These are phyloP conservation scores for Phaffia australis DNA, from an alignment of 768 basidiomycete species.

Conservation along the genomic window DNA sequence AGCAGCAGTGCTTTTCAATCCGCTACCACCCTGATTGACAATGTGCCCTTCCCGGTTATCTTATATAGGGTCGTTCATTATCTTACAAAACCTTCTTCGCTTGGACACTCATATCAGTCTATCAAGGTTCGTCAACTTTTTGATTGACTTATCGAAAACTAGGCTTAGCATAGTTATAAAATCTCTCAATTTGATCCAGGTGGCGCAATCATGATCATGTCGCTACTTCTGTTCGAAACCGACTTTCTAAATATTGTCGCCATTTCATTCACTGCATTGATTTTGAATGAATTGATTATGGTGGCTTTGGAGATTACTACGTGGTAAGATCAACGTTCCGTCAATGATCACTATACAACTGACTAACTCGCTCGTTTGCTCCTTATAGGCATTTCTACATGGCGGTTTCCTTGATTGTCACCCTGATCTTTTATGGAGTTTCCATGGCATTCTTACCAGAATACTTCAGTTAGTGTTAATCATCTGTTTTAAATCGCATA, in stretches of 20 bases:
- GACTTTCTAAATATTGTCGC: slow-evolving; percentile 97
- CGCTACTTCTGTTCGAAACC: slow-evolving; percentile 72
- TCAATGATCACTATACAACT: background rate
- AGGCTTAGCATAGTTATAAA: background rate
- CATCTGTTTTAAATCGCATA: background rate
- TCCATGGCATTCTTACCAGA: slow-evolving; percentile 90
- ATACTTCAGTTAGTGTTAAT: slow-evolving; percentile 69
- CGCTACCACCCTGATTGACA: background rate
- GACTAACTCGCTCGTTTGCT: background rate
- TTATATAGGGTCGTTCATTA: slow-evolving; percentile 67
- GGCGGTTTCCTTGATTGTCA: slow-evolving; percentile 81
- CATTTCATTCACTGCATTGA: slow-evolving; percentile 90
- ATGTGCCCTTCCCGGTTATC: background rate
- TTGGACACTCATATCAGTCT: slow-evolving; percentile 94
- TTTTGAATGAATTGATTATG: slow-evolving; percentile 97
- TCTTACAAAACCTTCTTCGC: slow-evolving; percentile 98
- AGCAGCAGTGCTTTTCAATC: slow-evolving; percentile 21
- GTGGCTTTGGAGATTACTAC: slow-evolving; percentile 95
- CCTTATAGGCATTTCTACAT: slow-evolving; percentile 76
- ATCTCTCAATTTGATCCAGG: slow-evolving; percentile 43
- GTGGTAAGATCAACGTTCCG: slow-evolving; percentile 49
- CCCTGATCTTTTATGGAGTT: slow-evolving; percentile 72
- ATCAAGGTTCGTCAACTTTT: slow-evolving; percentile 57
- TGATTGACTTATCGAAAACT: background rate
- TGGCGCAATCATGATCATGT: slow-evolving; percentile 97